Base-by-base conservation (phyloP, 2,329 filamentous ascomycete species). In the Epichloe baconii region DNA sequence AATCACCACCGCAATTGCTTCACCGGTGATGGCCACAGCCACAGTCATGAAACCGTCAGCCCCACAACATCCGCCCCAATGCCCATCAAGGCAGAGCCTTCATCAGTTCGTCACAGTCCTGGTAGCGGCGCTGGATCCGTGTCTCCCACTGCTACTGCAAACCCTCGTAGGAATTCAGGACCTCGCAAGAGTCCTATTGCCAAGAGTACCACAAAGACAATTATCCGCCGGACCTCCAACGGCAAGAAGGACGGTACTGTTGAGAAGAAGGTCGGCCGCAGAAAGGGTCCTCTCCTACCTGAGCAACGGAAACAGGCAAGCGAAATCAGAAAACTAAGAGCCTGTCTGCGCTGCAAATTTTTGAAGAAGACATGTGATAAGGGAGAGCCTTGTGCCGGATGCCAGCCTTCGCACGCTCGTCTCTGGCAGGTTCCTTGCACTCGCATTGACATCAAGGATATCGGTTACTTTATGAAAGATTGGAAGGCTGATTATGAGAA, bases 291-390 rank as follows among this genome's bases (percentile, higher is more conserved):
- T 53, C 79, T 97, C 59, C 78, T 89, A 62, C 89, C 90, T 11
- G 91, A 97, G 68, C 91, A 96, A 74, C 81, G 91, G 59, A 94
- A 95, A 71, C 91, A 96, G 69, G 91, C 91, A 26, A 93, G 90
- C 62, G 91, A 97, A 70, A 97, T 97, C 65, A 83, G 91, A 67
- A 97, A 97, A 71, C 75, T 96, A 60, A 80, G 91, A 64, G 91
- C 91, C 46, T 97, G 91, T 68, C 75, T 97, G 61, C 84, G 91
- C 58, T 97, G 91, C 80, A 96, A 96, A 73, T 97, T 96, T 75
- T 77, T 97, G 67, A 97, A 97, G 79, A 97, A 97, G 79, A 96
- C 91, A 47, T 97, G 91, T 65, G 91, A 97, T 70, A 96, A 94
- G 74, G 91, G 91, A 56, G 90, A 96, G 72, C 91, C 91, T 52